Conservation (phyloP, 139 green algal genomes). For the Asterochloris erici region DNA sequence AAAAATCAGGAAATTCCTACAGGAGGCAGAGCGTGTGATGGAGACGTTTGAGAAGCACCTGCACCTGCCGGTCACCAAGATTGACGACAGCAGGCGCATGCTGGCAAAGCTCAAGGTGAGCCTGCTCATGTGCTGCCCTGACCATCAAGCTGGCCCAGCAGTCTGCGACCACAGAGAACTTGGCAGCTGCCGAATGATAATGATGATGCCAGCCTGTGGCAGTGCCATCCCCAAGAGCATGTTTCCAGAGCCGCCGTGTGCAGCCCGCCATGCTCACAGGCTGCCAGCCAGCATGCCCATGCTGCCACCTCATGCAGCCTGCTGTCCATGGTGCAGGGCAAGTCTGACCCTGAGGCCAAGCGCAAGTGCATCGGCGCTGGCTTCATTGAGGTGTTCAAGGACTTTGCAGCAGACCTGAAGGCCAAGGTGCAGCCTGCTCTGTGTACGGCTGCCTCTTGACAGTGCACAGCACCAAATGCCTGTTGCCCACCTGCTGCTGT, state of each 20-base stretch:
- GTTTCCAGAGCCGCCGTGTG: too few species aligned
- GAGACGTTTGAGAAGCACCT: slow-evolving; percentile 94
- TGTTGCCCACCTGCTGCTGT: background rate
- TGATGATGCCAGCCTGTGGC: background rate
- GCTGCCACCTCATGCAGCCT: background rate
- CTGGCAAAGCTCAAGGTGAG: slow-evolving; percentile 36
- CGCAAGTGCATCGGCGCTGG: slow-evolving; percentile 93
- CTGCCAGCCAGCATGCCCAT: too few species aligned
- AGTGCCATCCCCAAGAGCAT: background rate
- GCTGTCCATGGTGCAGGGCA: slow-evolving; percentile 47
- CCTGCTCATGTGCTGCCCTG: background rate
- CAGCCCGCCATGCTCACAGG: too few species aligned
- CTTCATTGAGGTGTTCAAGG: slow-evolving; percentile 94
- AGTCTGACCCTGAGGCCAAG: slow-evolving; percentile 95
- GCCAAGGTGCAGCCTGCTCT: slow-evolving; percentile 14
- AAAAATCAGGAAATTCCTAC: slow-evolving; percentile 2
- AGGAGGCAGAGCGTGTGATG: slow-evolving; percentile 95
- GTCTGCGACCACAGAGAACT: too few species aligned
- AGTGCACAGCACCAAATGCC: slow-evolving; percentile 51
- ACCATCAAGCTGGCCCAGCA: background rate
- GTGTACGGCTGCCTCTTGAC: too few species aligned
- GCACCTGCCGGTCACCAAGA: slow-evolving; percentile 92
- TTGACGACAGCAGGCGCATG: slow-evolving; percentile 78
- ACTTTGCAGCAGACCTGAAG: slow-evolving; percentile 76
- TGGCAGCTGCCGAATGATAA: too few species aligned